A percentile compares a stretch with the other conserved stretches of the same genome.
These are phyloP conservation scores for Clavispora asparagi DNA, from an alignment of 805 yeast species.

Conservation along the genomic window DNA sequence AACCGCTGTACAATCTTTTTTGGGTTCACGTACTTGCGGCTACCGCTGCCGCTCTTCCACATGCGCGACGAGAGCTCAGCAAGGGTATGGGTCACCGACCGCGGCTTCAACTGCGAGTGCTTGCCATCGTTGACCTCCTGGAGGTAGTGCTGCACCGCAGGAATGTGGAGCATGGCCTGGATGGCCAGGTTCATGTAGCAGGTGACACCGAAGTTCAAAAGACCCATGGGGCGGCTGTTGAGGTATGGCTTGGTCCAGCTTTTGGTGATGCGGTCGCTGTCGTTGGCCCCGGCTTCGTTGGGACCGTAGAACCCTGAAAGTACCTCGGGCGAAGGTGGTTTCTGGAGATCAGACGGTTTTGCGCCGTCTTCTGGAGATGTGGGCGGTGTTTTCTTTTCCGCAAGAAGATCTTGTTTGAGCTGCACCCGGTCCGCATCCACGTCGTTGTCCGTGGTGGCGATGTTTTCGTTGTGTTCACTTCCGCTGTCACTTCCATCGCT, in stretches of 20 bases:
- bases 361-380: conserved; percentile 2
- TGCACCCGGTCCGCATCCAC: conserved; percentile 16
- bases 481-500: not conserved
- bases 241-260: conserved; percentile 59
- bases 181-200: conserved; percentile 96
- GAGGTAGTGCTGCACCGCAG: conserved; percentile 83
- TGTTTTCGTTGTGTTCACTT: conserved; percentile 10
- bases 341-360: not conserved
- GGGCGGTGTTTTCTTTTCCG: conserved; percentile 11
- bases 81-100: conserved; percentile 59
- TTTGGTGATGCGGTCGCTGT: conserved; percentile 55
- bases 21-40: conserved; percentile 59
- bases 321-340: not conserved
- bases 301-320: conserved; percentile 43
- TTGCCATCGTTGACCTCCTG: conserved; percentile 57
- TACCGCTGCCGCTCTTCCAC: conserved; percentile 50
- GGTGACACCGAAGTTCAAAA: conserved; percentile 89
- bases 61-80: conserved; percentile 66
- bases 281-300: conserved; percentile 65
- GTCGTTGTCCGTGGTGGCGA: conserved; percentile 15
- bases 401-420: conserved; percentile 13
- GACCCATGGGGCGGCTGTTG: conserved; percentile 60
- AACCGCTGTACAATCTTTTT: conserved; percentile 63
- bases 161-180: conserved; percentile 85
- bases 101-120: conserved; percentile 38